phyloP scores from a whole-genome alignment of 2,329 filamentous ascomycete species.

The Leptographium lundbergii region DNA sequence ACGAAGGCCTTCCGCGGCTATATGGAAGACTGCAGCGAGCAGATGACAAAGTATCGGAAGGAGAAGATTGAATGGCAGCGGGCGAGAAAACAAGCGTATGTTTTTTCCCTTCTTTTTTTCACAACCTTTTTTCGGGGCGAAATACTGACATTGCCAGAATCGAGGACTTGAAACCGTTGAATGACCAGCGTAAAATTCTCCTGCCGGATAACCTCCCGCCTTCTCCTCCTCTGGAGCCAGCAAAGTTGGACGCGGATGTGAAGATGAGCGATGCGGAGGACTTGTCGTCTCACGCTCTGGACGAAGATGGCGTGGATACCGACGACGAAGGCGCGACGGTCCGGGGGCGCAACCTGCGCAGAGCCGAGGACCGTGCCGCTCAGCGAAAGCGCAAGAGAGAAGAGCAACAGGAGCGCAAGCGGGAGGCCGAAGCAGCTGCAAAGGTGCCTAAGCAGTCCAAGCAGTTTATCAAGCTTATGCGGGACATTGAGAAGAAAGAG shows the following conservation, averaged over 20 bases:
- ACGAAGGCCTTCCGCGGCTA: slow-evolving; percentile 79
- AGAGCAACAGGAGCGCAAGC: slow-evolving; percentile 53
- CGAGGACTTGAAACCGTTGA: slow-evolving; percentile 57
- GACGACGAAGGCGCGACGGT: slow-evolving; percentile 48
- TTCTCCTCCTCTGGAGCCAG: slow-evolving; percentile 41
- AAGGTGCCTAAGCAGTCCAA: slow-evolving; percentile 72
- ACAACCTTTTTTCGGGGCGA: not conserved
- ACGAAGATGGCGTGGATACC: slow-evolving; percentile 52
- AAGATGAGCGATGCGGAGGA: slow-evolving; percentile 55
- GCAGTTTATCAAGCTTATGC: slow-evolving; percentile 75
- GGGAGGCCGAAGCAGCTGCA: slow-evolving; percentile 48
- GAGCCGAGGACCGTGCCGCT: slow-evolving; percentile 54
- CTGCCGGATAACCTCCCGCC: slow-evolving; percentile 60
- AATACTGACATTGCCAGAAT: slow-evolving; percentile 29
- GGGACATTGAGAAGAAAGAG: slow-evolving; percentile 82
- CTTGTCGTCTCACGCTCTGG: slow-evolving; percentile 37
- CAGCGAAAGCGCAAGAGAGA: slow-evolving; percentile 70
- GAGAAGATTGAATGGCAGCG: slow-evolving; percentile 90
- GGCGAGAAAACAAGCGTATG: slow-evolving; percentile 51
- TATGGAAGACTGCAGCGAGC: slow-evolving; percentile 82
- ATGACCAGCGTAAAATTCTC: slow-evolving; percentile 61
- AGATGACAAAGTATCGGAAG: slow-evolving; percentile 91
- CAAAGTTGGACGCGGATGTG: slow-evolving; percentile 40
- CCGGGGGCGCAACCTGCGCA: slow-evolving; percentile 43
- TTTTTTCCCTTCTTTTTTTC: no score